Evolutionary conservation across 495 filamentous ascomycete genomes (phyloP), one percentile per base, ranked within the genome.

Genomic region (Niebla homalea): DNA sequence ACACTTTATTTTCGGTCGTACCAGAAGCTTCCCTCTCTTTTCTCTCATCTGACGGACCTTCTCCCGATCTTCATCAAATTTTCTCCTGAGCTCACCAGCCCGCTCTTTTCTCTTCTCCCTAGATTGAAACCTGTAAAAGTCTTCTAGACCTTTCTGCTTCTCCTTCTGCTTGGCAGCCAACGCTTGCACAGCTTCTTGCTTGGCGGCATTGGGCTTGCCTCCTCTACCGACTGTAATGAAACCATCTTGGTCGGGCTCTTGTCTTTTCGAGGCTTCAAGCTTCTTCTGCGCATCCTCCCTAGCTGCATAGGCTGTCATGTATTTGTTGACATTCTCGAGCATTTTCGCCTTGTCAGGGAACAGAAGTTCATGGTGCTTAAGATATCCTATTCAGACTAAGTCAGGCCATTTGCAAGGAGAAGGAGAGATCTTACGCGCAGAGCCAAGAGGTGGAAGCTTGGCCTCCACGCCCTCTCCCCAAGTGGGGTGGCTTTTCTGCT

Each of bases 81-180:
- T 64, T 61, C 42, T 64, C 37, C 74, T 61, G 58, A 95, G 65
- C 54, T 85, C 76, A 18, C 73, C 71, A 63, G 87, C 85, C 55
- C 79, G 75, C 58, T 79, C 78, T 75, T 98, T 98, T 70, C 80
- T 79, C 70, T 82, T 83, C 71, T 97, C 89, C 43, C 90, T 69
- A 55, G 77, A 74, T 75, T 98, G 92, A 72, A 96, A 98, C 51
- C 89, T 79, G 64, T 98, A 98, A 64, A 98, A 97, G 58, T 87
- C 83, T 32, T 76, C 76, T 56, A 79, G 65, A 7, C 79, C 83
- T 59, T 75, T 71, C 41, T 73, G 67, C 67, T 75, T 79, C 69
- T 88, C 80, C 61, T 84, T 72, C 75, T 87, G 80, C 71, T 79
- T 79, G 66, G 79, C 76, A 53, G 78, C 76, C 57, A 81, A 72